Percentiles rank a stretch among this genome's conserved stretches.
Evolutionary conservation across 202 grass and related monocot species (phyloP).

Genomic region (Bolboschoenoplectus hybrid): DNA sequence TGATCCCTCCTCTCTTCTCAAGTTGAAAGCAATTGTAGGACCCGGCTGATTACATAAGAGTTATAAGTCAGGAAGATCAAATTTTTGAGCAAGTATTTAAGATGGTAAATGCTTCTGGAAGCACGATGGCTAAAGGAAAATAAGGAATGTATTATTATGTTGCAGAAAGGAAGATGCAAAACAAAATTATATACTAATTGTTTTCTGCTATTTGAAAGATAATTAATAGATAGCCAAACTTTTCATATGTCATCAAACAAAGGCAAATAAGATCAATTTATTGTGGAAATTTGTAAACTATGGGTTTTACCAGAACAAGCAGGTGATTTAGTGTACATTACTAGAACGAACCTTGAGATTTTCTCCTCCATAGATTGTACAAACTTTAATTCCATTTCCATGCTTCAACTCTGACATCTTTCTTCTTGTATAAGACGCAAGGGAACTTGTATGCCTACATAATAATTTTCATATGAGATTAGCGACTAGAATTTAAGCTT

Average conservation of each 20-base stretch:
- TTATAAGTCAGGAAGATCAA: background rate
- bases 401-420: slow-evolving; percentile 84
- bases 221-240: background rate
- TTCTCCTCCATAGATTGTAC: slow-evolving; percentile 68
- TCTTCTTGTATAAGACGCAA: slow-evolving; percentile 70
- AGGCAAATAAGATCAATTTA: background rate
- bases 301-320: background rate
- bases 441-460: slow-evolving; percentile 73
- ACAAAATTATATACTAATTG: background rate
- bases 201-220: background rate
- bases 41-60: slow-evolving; percentile 49
- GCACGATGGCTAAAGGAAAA: background rate
- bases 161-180: background rate
- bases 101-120: slow-evolving; percentile 8
- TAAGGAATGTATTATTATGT: background rate
- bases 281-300: background rate
- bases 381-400: slow-evolving; percentile 73
- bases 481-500: slow-evolving; percentile 13
- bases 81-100: background rate
- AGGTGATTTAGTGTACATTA: slow-evolving; percentile 12
- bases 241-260: background rate
- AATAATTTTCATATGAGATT: slow-evolving; percentile 24
- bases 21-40: slow-evolving; percentile 94
- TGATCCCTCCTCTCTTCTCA: slow-evolving; percentile 92
- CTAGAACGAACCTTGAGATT: slow-evolving; percentile 51